Evolutionary conservation across 83 land plant genomes (phyloP).

Genomic region (Thuja plicata): DNA sequence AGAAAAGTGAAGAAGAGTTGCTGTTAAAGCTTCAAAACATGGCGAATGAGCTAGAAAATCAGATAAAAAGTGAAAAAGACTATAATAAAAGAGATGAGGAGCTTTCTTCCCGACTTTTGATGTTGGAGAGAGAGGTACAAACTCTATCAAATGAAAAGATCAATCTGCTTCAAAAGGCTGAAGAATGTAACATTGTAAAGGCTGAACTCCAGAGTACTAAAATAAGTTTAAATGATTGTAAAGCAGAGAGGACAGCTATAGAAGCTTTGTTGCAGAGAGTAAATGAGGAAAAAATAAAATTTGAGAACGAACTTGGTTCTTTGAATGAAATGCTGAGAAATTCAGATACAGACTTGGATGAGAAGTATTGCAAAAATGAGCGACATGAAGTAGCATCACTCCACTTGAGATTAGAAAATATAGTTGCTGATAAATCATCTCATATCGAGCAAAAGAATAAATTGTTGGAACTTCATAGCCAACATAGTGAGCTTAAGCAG

Average conservation of each 20-base stretch:
- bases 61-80: constrained; percentile 23
- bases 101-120: constrained; percentile 22
- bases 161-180: constrained; percentile 32
- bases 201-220: constrained; percentile 26
- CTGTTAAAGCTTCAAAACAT: constrained; percentile 29
- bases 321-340: constrained; percentile 26
- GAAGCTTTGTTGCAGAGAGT: constrained; percentile 29
- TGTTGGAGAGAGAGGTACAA: constrained; percentile 30
- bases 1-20: constrained; percentile 28
- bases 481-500: not conserved
- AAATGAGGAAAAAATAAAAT: constrained; percentile 18
- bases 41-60: constrained; percentile 26
- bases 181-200: constrained; percentile 32
- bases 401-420: constrained; percentile 22
- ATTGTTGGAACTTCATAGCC: constrained; percentile 4
- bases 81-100: constrained; percentile 27
- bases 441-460: constrained; percentile 17
- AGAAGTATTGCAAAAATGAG: constrained; percentile 19
- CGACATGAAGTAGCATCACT: constrained; percentile 28
- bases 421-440: constrained; percentile 14
- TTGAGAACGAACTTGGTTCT: constrained; percentile 28
- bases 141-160: constrained; percentile 31
- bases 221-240: constrained; percentile 35
- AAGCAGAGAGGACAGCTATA: constrained; percentile 28
- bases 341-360: constrained; percentile 22